A percentile compares a stretch with the other conserved stretches of the same genome.
These are phyloP conservation scores for Aureoboletus auriporus DNA, from an alignment of 768 basidiomycete species.

Conservation along the genomic window DNA sequence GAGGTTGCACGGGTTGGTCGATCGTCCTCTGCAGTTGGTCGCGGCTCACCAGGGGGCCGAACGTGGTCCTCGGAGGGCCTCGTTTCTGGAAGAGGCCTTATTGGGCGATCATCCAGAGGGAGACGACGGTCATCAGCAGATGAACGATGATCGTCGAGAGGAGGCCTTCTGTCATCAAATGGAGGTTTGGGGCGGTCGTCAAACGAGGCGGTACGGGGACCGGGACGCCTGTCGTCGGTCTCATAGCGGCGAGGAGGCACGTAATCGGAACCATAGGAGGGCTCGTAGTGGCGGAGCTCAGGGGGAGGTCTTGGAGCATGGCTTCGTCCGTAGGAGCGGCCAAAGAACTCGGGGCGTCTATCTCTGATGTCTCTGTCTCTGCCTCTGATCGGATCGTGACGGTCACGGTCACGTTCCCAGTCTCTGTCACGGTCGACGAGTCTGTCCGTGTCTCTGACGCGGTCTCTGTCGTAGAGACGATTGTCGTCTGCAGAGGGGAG, in stretches of 20 bases:
- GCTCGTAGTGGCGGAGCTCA: slow-evolving; percentile 47
- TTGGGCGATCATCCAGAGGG: slow-evolving; percentile 31
- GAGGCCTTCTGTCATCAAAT: slow-evolving; percentile 29
- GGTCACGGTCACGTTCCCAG: slow-evolving; percentile 35
- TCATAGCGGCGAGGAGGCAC: slow-evolving; percentile 34
- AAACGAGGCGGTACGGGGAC: slow-evolving; percentile 12
- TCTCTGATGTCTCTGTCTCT: slow-evolving; percentile 32
- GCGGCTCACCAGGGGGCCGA: slow-evolving; percentile 14
- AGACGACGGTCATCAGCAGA: slow-evolving; percentile 22
- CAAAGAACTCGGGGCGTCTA: slow-evolving; percentile 36
- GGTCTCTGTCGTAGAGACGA: slow-evolving; percentile 32
- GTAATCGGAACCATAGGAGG: slow-evolving; percentile 34
- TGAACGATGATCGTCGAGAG: slow-evolving; percentile 27
- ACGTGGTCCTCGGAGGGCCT: slow-evolving; percentile 22
- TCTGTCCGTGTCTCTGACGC: slow-evolving; percentile 32
- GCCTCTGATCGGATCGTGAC: slow-evolving; percentile 20
- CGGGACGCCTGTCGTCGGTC: slow-evolving; percentile 25
- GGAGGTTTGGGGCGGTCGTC: slow-evolving; percentile 26
- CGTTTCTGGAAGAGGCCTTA: slow-evolving; percentile 23
- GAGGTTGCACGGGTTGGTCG: slow-evolving; percentile 18
- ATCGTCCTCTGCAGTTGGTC: slow-evolving; percentile 24
- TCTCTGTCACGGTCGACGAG: slow-evolving; percentile 33
- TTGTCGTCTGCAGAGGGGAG: slow-evolving; percentile 26
- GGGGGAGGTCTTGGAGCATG: slow-evolving; percentile 41
- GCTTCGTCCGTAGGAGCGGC: slow-evolving; percentile 37